Percentiles rank a stretch among this genome's conserved stretches.
These are phyloP conservation scores for Triticum dicoccoides DNA, from an alignment of 176 grass and related monocot genomes.

Conservation along the genomic window DNA sequence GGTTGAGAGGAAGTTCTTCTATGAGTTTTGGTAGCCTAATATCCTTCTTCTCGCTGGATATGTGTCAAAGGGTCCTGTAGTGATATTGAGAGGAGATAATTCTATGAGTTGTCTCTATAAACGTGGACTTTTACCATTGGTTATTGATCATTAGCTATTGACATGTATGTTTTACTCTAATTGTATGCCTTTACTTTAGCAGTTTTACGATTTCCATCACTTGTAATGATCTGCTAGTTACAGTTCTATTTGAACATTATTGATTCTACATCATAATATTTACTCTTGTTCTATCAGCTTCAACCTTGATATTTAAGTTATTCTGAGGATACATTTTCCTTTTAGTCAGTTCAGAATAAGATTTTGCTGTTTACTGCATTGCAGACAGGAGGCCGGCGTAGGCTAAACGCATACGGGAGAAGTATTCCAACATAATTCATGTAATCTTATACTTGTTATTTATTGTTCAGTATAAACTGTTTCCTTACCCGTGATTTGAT, in stretches of 20 bases:
- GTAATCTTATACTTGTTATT: slow-evolving; percentile 30
- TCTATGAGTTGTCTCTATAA: neutral
- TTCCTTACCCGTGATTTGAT: neutral
- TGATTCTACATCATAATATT: neutral
- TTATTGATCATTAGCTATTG: neutral
- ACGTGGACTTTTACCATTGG: neutral
- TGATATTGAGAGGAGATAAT: neutral
- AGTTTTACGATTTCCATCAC: neutral
- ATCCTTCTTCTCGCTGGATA: no score
- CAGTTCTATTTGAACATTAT: neutral
- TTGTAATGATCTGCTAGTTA: neutral
- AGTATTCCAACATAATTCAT: slow-evolving; percentile 87
- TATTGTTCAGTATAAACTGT: neutral
- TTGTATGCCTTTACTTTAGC: neutral
- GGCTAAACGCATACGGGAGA: slow-evolving; percentile 74
- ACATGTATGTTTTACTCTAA: neutral
- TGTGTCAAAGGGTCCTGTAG: no score
- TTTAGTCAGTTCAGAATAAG: neutral
- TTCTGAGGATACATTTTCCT: neutral
- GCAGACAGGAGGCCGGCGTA: slow-evolving; percentile 85
- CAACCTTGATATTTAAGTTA: neutral
- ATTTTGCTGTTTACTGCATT: neutral
- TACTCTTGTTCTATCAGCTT: neutral
- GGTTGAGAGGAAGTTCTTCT: no score
- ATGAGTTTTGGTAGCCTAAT: no score